Evolutionary conservation across 2,329 filamentous ascomycete species (phyloP).

Genomic region (Trichoderma brevicompactum): DNA sequence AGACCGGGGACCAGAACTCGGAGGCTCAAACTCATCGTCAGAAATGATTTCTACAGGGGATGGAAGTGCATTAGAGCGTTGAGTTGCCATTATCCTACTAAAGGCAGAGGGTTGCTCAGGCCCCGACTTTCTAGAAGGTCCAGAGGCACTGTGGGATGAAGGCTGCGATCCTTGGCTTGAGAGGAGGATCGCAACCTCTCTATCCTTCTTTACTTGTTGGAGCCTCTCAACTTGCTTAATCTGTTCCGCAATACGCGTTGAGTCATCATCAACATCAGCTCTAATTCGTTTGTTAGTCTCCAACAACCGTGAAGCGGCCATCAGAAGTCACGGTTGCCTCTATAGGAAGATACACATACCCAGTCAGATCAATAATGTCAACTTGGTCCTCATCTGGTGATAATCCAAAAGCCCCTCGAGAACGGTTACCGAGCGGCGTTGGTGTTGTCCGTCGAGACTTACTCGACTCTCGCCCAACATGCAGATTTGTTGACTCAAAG

Average conservation of each 20-base stretch:
- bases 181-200: conserved; percentile 38
- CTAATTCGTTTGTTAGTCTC: conserved; percentile 36
- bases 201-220: conserved; percentile 38
- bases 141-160: neutral
- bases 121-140: neutral
- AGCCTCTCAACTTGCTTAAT: conserved; percentile 43
- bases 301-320: neutral
- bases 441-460: conserved; percentile 45
- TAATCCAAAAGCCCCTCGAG: neutral
- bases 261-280: conserved; percentile 42
- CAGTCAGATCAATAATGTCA: conserved; percentile 50
- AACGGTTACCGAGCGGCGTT: neutral
- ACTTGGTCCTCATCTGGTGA: conserved; percentile 24
- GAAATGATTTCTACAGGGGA: neutral
- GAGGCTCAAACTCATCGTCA: neutral
- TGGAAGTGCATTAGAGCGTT: conserved; percentile 28
- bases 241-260: conserved; percentile 41
- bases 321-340: neutral
- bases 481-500: conserved; percentile 32
- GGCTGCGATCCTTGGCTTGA: conserved; percentile 33
- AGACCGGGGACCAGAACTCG: neutral
- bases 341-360: conserved; percentile 36
- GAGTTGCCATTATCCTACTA: conserved; percentile 29
- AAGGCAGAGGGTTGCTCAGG: conserved; percentile 23
- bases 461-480: conserved; percentile 27